Base-by-base conservation (phyloP, 2,329 filamentous ascomycete genomes). In the Talaromyces islandicus region DNA sequence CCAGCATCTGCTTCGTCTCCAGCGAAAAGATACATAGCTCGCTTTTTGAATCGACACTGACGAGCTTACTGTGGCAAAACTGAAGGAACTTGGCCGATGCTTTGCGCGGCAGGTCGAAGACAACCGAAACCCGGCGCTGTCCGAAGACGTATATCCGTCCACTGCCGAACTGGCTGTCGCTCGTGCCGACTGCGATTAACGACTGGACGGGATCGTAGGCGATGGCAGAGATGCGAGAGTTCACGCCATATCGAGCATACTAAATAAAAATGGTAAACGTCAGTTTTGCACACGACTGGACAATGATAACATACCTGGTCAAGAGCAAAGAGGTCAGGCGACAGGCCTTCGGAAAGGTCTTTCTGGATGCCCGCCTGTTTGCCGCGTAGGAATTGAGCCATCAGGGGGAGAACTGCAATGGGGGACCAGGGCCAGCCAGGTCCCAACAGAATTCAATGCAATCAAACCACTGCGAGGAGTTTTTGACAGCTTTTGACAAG, bases 141-240 rank as follows among this genome's bases (percentile, higher is more conserved):
- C 94, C 94, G 72, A 94, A 88, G 67, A 99, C 79, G 75, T 96
- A 96, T 71, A 99, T 89, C 72, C 92, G 88, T 25, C 93, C 93
- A 35, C 86, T 85, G 61, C 92, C 92, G 70, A 90, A 96, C 69
- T 89, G 87, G 65, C 89, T 91, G 75, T 95, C 89, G 71, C 87
- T 90, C 48, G 94, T 99, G 62, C 92, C 94, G 64, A 97, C 85
- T 48, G 94, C 94, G 56, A 99, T 83, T 60, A 99, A 86, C 29
- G 92, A 96, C 73, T 99, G 94, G 12, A 97, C 83, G 1, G 94
- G 92, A 66, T 97, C 92, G 78, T 96, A 97, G 62, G 92, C 89
- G 65, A 97, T 79, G 64, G 89, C 89, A 68, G 90, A 91, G 68
- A 83, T 81, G 67, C 84, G 84, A 21, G 88, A 91, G 72, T 89